A percentile compares a stretch with the other conserved stretches of the same genome.
Evolutionary conservation across 1,139 yeast genomes (phyloP).

Genomic region (Sugiyamaella pinicola): DNA sequence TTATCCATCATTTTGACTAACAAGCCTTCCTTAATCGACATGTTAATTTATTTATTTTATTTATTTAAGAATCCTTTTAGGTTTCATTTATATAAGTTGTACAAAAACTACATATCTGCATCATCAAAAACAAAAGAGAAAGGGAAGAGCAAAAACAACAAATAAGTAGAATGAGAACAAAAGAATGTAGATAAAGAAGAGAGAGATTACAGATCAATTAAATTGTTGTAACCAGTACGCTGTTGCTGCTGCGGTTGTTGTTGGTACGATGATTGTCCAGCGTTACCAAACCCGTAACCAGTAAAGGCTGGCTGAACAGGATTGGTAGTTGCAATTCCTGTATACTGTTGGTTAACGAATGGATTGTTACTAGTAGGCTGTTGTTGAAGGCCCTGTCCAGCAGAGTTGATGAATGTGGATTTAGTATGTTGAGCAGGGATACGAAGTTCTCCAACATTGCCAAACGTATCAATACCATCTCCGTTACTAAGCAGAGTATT

Average conservation of each 20-base stretch:
- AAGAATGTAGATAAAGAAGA: neutral
- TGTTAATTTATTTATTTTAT: neutral
- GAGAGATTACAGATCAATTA: slow-evolving; percentile 37
- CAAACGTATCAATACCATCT: slow-evolving; percentile 93
- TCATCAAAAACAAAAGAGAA: slow-evolving; percentile 3
- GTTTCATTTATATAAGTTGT: slow-evolving; percentile 8
- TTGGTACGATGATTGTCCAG: slow-evolving; percentile 44
- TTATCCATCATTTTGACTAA: slow-evolving; percentile 19
- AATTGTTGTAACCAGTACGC: slow-evolving; percentile 28
- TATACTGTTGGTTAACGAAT: slow-evolving; percentile 70
- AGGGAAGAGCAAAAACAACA: neutral
- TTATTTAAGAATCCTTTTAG: neutral
- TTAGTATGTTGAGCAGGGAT: slow-evolving; percentile 92
- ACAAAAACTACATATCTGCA: slow-evolving; percentile 19
- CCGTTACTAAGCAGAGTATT: slow-evolving; percentile 81
- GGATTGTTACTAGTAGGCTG: slow-evolving; percentile 64
- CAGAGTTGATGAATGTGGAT: slow-evolving; percentile 79
- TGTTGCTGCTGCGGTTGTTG: slow-evolving; percentile 30
- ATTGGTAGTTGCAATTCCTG: slow-evolving; percentile 67
- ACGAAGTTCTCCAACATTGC: slow-evolving; percentile 87
- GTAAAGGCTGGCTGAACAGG: slow-evolving; percentile 69
- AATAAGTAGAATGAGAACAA: neutral
- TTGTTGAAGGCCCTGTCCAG: slow-evolving; percentile 58
- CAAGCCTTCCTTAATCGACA: neutral
- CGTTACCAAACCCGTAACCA: slow-evolving; percentile 93